Conservation (phyloP, 2,329 filamentous ascomycete species). For the Pleomassaria siparia region DNA sequence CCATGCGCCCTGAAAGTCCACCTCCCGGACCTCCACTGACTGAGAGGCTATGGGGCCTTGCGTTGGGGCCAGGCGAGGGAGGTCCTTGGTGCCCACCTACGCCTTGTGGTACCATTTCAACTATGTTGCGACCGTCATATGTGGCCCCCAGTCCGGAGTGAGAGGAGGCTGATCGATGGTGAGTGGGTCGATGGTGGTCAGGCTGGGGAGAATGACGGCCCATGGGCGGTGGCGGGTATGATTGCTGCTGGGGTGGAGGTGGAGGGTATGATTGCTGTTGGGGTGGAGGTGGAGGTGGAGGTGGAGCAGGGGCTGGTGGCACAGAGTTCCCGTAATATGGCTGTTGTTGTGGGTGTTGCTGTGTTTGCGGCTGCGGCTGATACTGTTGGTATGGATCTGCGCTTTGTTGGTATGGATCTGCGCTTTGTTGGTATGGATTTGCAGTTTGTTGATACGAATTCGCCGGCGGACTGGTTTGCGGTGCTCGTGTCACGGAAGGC, state of each 20-base stretch:
- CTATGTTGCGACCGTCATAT: constrained; percentile 38
- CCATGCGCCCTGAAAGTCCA: constrained; percentile 46
- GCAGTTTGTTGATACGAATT: constrained; percentile 1
- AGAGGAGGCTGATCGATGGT: too few relatives aligned
- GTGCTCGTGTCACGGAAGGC: constrained; percentile 28
- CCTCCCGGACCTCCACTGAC: constrained; percentile 31
- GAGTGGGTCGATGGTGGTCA: constrained; percentile 24
- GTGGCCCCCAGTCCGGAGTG: constrained; percentile 19
- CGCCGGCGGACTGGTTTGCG: constrained; percentile 17
- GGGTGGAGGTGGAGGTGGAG: too few relatives aligned
- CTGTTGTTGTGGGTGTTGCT: constrained; percentile 20
- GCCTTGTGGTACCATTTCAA: constrained; percentile 47
- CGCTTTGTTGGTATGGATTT: background rate
- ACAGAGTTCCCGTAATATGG: constrained; percentile 25
- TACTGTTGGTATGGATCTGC: too few relatives aligned
- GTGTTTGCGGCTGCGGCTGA: constrained; percentile 9
- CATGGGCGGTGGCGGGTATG: constrained; percentile 37
- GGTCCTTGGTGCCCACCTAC: constrained; percentile 30
- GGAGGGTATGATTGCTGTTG: constrained; percentile 24
- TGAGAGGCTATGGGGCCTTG: constrained; percentile 37
- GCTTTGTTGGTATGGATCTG: too few relatives aligned
- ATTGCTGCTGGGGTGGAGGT: constrained; percentile 17
- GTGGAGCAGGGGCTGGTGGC: constrained; percentile 23
- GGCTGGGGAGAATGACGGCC: constrained; percentile 26
- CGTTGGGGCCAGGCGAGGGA: constrained; percentile 25